phyloP scores from a whole-genome alignment of 1,284 basidiomycete genomes.

The Sutorius eximius region DNA sequence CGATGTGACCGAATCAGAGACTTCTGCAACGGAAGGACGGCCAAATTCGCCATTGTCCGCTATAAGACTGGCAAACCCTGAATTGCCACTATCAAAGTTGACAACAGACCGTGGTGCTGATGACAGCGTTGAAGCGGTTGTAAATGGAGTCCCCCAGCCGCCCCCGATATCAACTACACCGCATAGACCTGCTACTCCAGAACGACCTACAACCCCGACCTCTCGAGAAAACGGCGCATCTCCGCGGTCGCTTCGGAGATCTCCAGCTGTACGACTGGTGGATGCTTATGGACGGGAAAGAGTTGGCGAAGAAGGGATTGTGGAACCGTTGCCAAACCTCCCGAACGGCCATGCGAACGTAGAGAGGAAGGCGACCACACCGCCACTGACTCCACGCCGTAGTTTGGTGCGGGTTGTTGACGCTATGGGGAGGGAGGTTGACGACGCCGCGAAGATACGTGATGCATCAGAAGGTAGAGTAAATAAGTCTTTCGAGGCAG shows the following conservation, averaged over 20 bases:
- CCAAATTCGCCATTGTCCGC: constrained; percentile 30
- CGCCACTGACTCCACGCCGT: constrained; percentile 36
- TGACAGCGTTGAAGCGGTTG: not conserved
- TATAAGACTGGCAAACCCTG: constrained; percentile 27
- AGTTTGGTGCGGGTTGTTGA: constrained; percentile 61
- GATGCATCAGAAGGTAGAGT: constrained; percentile 11
- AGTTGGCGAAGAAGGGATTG: constrained; percentile 9
- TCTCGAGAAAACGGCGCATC: constrained; percentile 32
- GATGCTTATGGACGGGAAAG: constrained; percentile 57
- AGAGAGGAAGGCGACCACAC: constrained; percentile 10
- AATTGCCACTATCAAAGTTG: constrained; percentile 13
- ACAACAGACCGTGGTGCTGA: not conserved
- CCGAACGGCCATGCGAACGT: constrained; percentile 15
- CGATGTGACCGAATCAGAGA: constrained; percentile 47
- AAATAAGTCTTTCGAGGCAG: constrained; percentile 29
- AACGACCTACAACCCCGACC: constrained; percentile 21
- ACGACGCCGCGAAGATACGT: constrained; percentile 35
- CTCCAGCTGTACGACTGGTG: constrained; percentile 54
- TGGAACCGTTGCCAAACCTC: not conserved
- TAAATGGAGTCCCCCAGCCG: constrained; percentile 1
- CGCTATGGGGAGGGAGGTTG: constrained; percentile 63
- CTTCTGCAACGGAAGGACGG: constrained; percentile 40
- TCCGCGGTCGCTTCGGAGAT: constrained; percentile 42
- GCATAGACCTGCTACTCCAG: constrained; percentile 19
- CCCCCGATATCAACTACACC: not conserved